phyloP scores from a whole-genome alignment of 371 early-diverging fungal genomes.

The Cladochytrium tenue region DNA sequence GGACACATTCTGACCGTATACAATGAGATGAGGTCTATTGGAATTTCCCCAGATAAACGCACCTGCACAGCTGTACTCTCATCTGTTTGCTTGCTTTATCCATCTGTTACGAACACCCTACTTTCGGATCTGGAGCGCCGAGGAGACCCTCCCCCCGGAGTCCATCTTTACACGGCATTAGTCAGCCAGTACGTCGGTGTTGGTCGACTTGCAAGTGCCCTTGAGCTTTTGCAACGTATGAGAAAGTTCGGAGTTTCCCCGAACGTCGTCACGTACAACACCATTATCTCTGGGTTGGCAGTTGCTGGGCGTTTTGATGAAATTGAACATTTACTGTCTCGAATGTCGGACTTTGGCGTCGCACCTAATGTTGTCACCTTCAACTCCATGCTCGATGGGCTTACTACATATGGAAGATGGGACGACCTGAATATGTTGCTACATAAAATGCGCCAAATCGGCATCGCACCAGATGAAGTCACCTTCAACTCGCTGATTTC shows the following conservation, averaged over 20 bases:
- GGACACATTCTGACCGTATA: not conserved
- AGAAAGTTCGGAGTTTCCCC: slow-evolving; percentile 27
- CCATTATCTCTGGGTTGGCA: slow-evolving; percentile 44
- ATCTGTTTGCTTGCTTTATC: not conserved
- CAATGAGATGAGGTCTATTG: not conserved
- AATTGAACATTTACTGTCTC: slow-evolving; percentile 32
- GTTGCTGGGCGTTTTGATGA: slow-evolving; percentile 27
- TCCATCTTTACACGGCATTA: slow-evolving; percentile 14
- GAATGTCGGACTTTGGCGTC: slow-evolving; percentile 35
- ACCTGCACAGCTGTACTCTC: not conserved
- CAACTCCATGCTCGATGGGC: slow-evolving; percentile 39
- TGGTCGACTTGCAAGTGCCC: slow-evolving; percentile 5
- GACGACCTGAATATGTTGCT: slow-evolving; percentile 40
- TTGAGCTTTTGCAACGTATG: slow-evolving; percentile 38
- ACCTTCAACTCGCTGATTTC: slow-evolving; percentile 57
- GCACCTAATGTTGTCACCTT: slow-evolving; percentile 22
- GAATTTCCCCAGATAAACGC: not conserved
- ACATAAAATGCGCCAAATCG: slow-evolving; percentile 35
- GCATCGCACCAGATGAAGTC: slow-evolving; percentile 38
- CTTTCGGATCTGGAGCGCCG: not conserved
- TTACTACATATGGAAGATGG: slow-evolving; percentile 35
- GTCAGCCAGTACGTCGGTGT: slow-evolving; percentile 5
- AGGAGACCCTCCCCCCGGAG: not conserved
- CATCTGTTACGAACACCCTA: not conserved
- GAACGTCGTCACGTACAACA: slow-evolving; percentile 46